Conservation (phyloP, 2,329 filamentous ascomycete genomes). For the Xylariaceae sp. region DNA sequence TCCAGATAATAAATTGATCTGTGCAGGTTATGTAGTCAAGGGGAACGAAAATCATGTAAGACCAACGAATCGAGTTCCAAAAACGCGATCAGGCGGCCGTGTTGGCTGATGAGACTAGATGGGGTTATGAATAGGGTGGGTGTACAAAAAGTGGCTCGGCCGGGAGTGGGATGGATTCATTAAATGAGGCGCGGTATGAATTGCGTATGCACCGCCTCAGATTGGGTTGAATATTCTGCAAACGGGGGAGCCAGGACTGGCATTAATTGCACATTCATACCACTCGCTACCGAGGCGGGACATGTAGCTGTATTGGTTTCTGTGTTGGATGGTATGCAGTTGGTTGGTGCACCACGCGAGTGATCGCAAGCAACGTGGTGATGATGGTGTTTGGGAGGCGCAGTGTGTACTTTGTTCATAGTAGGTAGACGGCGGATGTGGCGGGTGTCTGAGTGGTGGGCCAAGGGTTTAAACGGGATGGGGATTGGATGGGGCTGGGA, state of each 20-base stretch:
- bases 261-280: no score
- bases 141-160: neutral
- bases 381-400: no score
- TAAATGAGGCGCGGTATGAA: slow-evolving; percentile 15
- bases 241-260: neutral
- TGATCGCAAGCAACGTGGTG: slow-evolving; percentile 2
- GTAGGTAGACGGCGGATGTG: no score
- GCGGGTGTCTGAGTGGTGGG: no score
- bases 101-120: neutral
- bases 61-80: slow-evolving; percentile 17
- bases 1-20: slow-evolving; percentile 3
- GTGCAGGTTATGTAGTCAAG: slow-evolving; percentile 3
- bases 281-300: no score
- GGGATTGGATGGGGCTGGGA: no score
- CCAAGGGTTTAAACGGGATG: no score
- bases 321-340: neutral
- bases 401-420: no score
- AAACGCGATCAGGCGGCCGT: slow-evolving; percentile 17
- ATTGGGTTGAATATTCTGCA: neutral
- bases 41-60: slow-evolving; percentile 24
- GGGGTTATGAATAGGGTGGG: no score
- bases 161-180: slow-evolving; percentile 6
- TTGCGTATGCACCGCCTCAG: no score
- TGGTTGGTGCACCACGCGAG: slow-evolving; percentile 4
- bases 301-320: no score